Conservation (phyloP, 495 filamentous ascomycete species). For the Penicillium ucsense region DNA sequence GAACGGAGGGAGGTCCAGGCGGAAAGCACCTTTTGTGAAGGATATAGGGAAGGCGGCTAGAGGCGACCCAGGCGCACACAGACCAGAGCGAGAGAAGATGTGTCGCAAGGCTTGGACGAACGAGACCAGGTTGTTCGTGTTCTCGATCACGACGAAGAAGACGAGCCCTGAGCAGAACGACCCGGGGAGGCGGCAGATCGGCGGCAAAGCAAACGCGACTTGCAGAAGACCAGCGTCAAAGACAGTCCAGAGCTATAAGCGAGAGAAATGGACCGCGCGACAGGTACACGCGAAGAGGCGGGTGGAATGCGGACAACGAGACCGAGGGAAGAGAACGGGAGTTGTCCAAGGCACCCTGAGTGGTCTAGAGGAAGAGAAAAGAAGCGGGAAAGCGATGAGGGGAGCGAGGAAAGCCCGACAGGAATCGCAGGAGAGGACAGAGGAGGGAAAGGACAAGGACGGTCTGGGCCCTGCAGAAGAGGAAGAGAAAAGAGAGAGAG, state of each 20-base stretch:
- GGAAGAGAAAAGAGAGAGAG: conserved; percentile 2
- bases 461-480: conserved; percentile 8
- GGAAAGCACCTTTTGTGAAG: too few relatives aligned
- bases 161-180: neutral
- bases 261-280: conserved; percentile 21
- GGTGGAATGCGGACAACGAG: too few relatives aligned
- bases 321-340: too few relatives aligned
- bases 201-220: conserved; percentile 23
- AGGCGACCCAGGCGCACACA: too few relatives aligned
- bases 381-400: neutral
- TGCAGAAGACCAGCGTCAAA: conserved; percentile 9
- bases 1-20: too few relatives aligned
- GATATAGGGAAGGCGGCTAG: too few relatives aligned
- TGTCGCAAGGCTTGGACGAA: too few relatives aligned
- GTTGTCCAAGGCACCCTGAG: neutral
- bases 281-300: neutral
- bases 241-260: conserved; percentile 21
- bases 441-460: neutral
- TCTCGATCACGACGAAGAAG: too few relatives aligned
- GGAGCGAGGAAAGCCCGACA: neutral
- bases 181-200: conserved; percentile 15
- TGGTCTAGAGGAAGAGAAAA: neutral
- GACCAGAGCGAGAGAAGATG: too few relatives aligned
- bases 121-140: too few relatives aligned
- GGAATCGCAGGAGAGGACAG: neutral